Percentiles rank a stretch among this genome's conserved stretches.
These are phyloP conservation scores for Citrus inodora DNA, from an alignment of 345 rosid species.

Conservation along the genomic window DNA sequence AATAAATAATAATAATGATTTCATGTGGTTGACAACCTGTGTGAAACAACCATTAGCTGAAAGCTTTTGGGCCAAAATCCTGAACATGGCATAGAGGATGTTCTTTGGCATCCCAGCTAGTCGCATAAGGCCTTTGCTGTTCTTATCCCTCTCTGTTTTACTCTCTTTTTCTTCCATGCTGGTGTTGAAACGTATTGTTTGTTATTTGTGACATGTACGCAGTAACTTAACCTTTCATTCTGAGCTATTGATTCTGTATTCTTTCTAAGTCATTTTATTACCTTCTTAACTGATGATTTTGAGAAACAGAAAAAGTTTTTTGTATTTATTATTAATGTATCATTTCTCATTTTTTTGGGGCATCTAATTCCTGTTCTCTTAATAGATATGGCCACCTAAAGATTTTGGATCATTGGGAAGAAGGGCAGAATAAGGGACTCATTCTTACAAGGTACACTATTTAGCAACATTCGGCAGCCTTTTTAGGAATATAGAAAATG, in stretches of 20 bases:
- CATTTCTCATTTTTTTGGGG: neutral
- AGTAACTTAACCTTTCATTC: neutral
- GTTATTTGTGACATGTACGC: neutral
- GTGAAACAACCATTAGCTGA: too few species aligned
- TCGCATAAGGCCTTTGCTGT: too few species aligned
- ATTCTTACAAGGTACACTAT: neutral
- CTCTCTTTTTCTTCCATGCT: neutral
- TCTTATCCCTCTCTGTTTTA: neutral
- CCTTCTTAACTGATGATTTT: neutral
- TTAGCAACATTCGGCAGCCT: neutral
- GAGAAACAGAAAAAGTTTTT: neutral
- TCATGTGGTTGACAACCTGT: too few species aligned
- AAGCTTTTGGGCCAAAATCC: neutral
- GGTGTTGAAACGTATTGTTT: too few species aligned
- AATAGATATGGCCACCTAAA: constrained; percentile 54
- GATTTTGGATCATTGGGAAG: constrained; percentile 44
- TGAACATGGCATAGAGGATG: neutral
- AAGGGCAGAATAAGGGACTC: neutral
- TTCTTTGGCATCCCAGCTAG: neutral
- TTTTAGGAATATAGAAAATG: neutral
- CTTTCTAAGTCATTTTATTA: neutral
- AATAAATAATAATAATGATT: too few species aligned
- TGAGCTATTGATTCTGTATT: neutral
- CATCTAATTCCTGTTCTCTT: neutral
- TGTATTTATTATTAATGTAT: neutral